Conservation (phyloP, 495 filamentous ascomycete species). For the Lasiosphaeris hirsuta region DNA sequence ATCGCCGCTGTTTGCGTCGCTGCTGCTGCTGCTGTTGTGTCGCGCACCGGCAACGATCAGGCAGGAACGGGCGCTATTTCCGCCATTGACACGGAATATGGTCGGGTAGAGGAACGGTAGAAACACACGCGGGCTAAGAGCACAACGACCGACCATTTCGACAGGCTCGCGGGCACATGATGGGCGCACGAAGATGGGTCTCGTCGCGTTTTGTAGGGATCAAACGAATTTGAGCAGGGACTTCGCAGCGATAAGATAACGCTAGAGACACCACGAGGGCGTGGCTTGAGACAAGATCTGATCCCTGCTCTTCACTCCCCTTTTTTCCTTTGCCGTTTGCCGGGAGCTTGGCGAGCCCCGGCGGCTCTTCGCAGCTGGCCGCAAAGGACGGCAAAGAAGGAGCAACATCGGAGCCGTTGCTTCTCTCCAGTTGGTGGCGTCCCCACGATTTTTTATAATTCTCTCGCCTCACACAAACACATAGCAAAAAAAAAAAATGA, state of each 20-base stretch:
- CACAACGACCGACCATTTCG: slow-evolving; percentile 47
- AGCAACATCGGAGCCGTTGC: background rate
- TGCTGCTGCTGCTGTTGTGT: slow-evolving; percentile 13
- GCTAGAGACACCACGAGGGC: slow-evolving; percentile 7
- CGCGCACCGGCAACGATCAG: slow-evolving; percentile 21
- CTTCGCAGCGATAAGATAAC: slow-evolving; percentile 6
- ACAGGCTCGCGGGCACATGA: slow-evolving; percentile 5
- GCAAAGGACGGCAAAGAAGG: background rate
- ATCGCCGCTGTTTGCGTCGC: slow-evolving; percentile 31
- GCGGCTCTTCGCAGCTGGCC: slow-evolving; percentile 10
- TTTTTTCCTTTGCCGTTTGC: background rate
- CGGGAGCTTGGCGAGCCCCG: slow-evolving; percentile 5
- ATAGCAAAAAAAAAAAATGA: background rate
- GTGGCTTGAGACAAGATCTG: background rate
- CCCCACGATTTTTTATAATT: background rate
- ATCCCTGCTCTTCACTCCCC: slow-evolving; percentile 5
- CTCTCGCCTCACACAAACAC: background rate
- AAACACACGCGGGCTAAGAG: slow-evolving; percentile 42
- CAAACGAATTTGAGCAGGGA: background rate
- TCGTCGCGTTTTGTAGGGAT: background rate
- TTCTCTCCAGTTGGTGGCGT: background rate
- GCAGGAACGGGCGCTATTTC: slow-evolving; percentile 23
- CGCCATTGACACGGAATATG: slow-evolving; percentile 39
- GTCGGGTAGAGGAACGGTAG: slow-evolving; percentile 67
- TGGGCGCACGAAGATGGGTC: background rate